phyloP scores from a whole-genome alignment of 129 eudicot species.

The Ambrosia artemisiifolia region DNA sequence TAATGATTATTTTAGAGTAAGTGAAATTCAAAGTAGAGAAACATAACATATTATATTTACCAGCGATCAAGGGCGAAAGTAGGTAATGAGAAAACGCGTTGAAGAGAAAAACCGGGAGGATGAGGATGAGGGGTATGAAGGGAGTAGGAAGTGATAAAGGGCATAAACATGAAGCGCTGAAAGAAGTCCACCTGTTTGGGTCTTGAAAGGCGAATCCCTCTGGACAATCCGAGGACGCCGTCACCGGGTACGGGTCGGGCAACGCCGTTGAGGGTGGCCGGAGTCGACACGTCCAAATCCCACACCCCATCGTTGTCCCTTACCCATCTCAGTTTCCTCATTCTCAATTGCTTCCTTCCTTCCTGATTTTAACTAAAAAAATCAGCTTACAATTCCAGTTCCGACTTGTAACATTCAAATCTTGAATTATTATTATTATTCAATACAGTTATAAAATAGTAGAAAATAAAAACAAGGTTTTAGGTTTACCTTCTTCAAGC shows the following conservation, averaged over 20 bases:
- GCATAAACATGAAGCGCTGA: constrained; percentile 81
- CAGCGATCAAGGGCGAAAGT: constrained; percentile 48
- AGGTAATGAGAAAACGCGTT: constrained; percentile 60
- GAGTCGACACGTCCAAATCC: constrained; percentile 79
- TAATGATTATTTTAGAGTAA: too few species aligned
- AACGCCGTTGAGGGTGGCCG: constrained; percentile 58
- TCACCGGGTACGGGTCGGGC: constrained; percentile 66
- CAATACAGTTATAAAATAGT: too few species aligned
- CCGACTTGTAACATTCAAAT: too few species aligned
- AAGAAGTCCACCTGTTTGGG: constrained; percentile 82
- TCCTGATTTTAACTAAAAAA: too few species aligned
- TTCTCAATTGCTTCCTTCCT: not conserved
- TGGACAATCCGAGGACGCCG: constrained; percentile 31
- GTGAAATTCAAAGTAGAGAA: too few species aligned
- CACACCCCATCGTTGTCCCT: constrained; percentile 69
- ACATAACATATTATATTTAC: constrained; percentile 17
- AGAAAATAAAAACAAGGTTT: too few species aligned
- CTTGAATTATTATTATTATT: too few species aligned
- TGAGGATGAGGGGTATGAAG: constrained; percentile 9
- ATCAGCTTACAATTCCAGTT: too few species aligned
- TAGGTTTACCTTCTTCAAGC: too few species aligned
- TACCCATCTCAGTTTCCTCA: constrained; percentile 83
- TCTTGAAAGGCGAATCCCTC: constrained; percentile 71
- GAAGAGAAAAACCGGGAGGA: constrained; percentile 54
- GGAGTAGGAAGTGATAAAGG: constrained; percentile 72